Evolutionary conservation across 345 rosid species (phyloP), one percentile per base, ranked within the genome.

Genomic region (Linum lewisii): DNA sequence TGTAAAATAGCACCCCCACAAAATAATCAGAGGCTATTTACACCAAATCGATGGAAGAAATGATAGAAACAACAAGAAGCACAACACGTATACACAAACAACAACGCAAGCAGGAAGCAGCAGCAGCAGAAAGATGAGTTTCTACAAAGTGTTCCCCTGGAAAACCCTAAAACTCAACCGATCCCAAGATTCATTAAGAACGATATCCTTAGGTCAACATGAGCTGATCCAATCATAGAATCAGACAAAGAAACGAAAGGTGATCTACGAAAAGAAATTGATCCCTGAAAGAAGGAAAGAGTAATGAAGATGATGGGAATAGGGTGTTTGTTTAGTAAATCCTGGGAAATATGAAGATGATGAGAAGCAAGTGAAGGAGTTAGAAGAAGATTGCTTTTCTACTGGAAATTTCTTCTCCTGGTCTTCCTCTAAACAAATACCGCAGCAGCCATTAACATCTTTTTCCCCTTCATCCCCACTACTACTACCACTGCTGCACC

Each of bases 291-390:
- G 19, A 15, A 66, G 21, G 16, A 23, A 24, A 32, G 42, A 58
- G 34, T 38, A 29, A 38, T 3, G 22, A 21, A 7, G 15, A 15
- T 13, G 15, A 45, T 21, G 60, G 34, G 22, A 45, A 65, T 37
- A 11, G 51, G 21, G 34, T 65, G 54, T 19, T 71, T 74, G 34
- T 29, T 29, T 29, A 29, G 34, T 29, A 84, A 76, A 81, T 72
- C 62, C 64, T 57, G 51, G 86, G 87, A 69, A 87, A 73, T 77
- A 85, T 81, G 79, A 82, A 82, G 69, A 85, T 78, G 62, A 85
- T n/a, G n/a, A n/a, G 77, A 66, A 82, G 85, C 62, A 85, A 76
- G 59, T 79, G 81, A 49, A 83, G 77, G 67, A 83, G 77, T 65
- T 77, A 75, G 73, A 78, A 84, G 88, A 78, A 79, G 77, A 77